Evolutionary conservation across 202 grass and related monocot genomes (phyloP), one percentile per base, ranked within the genome.

Genomic region (Sporobolus alterniflorus): DNA sequence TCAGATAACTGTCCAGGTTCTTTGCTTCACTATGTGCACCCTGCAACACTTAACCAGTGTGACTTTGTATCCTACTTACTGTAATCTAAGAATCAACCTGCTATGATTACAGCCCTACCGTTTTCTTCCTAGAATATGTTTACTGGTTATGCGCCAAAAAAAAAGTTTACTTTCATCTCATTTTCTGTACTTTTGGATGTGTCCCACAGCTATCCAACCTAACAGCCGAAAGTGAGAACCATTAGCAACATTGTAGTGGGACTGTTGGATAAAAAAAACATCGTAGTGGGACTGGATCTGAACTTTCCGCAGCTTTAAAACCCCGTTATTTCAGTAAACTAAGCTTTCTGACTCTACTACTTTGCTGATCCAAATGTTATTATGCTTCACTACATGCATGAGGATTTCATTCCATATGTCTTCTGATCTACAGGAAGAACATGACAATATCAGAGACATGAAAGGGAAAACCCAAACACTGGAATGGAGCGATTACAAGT

Each of bases 401-500:
- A 74, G 50, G 3, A 14, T 54, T 55, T 89, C 3, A 81, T 70
- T 48, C 17, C 17, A 55, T 26, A 57, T 63, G 32, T 42, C 74
- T 87, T 26, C 34, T 92, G 28, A 79, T 82, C 72, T 85, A 66
- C 85, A 97, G 94, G 90, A 88, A 86, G 93, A 98, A 71, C 93
- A 98, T 56, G 86, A 94, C 50, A 83, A 76, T 11, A 99, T 96
- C 66, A 94, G 89, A 80, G 81, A 61, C 18, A 51, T 60, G 40
- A 92, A 94, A 86, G 81, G 68, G 21, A 62, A 86, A 62, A 87
- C 60, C 20, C 87, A 85, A 57, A 70, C 83, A 43, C 63, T 96
- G 63, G 83, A 94, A 48, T 96, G 93, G 93, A 76, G 65, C 0
- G 91, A 99, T 68, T 99, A 96, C 97, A 99, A 99, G 85, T 99